phyloP scores from a whole-genome alignment of 306 rosid genomes.

The Canavalia gladiata region DNA sequence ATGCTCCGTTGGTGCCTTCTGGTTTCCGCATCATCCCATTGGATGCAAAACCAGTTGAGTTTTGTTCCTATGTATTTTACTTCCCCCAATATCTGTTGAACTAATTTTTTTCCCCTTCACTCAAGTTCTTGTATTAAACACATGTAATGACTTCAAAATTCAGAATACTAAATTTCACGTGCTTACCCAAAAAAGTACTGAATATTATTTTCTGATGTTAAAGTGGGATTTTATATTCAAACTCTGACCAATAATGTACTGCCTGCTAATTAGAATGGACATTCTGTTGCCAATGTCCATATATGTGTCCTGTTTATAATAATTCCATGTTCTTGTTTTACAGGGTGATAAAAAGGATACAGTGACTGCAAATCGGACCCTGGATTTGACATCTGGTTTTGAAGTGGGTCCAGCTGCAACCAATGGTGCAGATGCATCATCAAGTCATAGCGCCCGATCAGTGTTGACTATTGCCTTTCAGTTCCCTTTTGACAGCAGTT shows the following conservation, averaged over 20 bases:
- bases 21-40: slow-evolving; percentile 95
- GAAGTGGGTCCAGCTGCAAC: slow-evolving; percentile 75
- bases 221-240: background rate
- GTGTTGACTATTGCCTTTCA: slow-evolving; percentile 97
- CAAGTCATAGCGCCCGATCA: slow-evolving; percentile 73
- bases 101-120: background rate
- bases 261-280: background rate
- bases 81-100: background rate
- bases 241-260: background rate
- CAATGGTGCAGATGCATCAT: slow-evolving; percentile 56
- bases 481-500: slow-evolving; percentile 83
- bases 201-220: background rate
- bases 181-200: background rate
- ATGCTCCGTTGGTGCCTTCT: slow-evolving; percentile 91
- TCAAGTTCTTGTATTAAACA: background rate
- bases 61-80: slow-evolving; percentile 12
- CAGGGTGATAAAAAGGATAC: slow-evolving; percentile 85
- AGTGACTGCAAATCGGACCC: slow-evolving; percentile 66
- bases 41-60: slow-evolving; percentile 96
- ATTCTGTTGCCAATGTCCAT: background rate
- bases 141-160: background rate
- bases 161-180: background rate
- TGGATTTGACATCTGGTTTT: slow-evolving; percentile 90
- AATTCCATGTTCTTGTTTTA: slow-evolving; percentile 17
- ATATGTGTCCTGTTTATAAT: background rate